Evolutionary conservation across 2,329 filamentous ascomycete genomes (phyloP).

Genomic region (Hypoxylon sp.): DNA sequence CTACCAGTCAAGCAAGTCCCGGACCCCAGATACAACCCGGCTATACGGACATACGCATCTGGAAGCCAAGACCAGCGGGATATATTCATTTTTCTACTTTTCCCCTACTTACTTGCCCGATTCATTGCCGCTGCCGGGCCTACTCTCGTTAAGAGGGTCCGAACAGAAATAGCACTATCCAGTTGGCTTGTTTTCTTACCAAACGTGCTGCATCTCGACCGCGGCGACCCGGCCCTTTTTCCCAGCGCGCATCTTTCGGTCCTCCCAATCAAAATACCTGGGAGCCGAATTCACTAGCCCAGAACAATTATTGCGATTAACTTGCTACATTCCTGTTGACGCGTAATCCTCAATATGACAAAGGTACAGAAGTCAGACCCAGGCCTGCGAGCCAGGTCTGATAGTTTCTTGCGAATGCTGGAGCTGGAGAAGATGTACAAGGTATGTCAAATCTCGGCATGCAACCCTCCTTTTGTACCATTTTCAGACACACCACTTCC

Average conservation of each 20-base stretch:
- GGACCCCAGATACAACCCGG: constrained; percentile 44
- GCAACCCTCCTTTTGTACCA: constrained; percentile 47
- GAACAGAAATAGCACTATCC: constrained; percentile 40
- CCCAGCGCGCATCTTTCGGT: constrained; percentile 42
- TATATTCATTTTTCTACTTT: constrained; percentile 43
- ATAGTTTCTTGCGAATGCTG: constrained; percentile 71
- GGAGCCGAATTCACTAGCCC: constrained; percentile 31
- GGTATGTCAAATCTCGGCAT: constrained; percentile 61
- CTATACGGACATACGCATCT: constrained; percentile 48
- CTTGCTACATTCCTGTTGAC: constrained; percentile 43
- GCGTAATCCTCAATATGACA: constrained; percentile 55
- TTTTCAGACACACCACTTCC: constrained; percentile 39
- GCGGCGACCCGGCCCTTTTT: constrained; percentile 53
- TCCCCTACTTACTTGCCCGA: constrained; percentile 26
- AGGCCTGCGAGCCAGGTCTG: constrained; percentile 56
- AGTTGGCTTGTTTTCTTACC: constrained; percentile 47
- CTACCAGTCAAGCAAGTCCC: constrained; percentile 31
- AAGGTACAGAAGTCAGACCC: constrained; percentile 50
- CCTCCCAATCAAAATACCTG: constrained; percentile 31
- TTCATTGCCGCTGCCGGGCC: constrained; percentile 40
- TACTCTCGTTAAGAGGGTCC: constrained; percentile 38
- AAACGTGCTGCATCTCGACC: constrained; percentile 45
- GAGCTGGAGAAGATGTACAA: constrained; percentile 71
- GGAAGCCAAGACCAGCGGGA: constrained; percentile 46
- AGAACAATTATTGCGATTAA: constrained; percentile 30